Evolutionary conservation across 2,329 filamentous ascomycete genomes (phyloP).

Genomic region (Gaeumannomyces sp.): DNA sequence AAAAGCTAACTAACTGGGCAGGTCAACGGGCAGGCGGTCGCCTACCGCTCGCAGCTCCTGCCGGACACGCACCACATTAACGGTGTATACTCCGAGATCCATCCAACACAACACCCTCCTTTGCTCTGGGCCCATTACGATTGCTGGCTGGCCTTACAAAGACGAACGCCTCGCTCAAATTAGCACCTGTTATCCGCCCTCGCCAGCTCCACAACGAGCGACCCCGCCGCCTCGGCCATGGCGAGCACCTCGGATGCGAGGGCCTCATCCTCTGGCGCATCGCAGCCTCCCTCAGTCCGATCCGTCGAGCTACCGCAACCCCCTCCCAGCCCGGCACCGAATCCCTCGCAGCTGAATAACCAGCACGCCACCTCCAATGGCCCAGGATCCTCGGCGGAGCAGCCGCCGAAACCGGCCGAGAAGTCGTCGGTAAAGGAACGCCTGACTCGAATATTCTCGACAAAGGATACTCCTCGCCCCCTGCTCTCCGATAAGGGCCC

Average conservation of each 20-base stretch:
- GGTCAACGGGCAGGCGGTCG: neutral
- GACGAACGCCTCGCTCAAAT: neutral
- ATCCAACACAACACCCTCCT: neutral
- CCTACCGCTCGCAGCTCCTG: neutral
- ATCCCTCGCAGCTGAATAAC: constrained; percentile 34
- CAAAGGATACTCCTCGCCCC: constrained; percentile 39
- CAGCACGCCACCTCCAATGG: constrained; percentile 15
- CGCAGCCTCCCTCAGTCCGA: constrained; percentile 43
- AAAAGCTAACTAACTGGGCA: constrained; percentile 3
- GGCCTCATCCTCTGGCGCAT: constrained; percentile 38
- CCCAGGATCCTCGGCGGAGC: constrained; percentile 19
- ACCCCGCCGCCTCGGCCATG: constrained; percentile 18
- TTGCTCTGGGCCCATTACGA: neutral
- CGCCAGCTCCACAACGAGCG: neutral
- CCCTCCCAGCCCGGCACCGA: constrained; percentile 31
- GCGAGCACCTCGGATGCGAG: constrained; percentile 24
- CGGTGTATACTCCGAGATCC: constrained; percentile 7
- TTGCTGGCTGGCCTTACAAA: neutral
- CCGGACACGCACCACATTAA: neutral
- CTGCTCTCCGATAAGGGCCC: constrained; percentile 19
- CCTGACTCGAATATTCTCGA: constrained; percentile 59
- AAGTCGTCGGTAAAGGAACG: constrained; percentile 59
- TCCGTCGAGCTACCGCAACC: constrained; percentile 34
- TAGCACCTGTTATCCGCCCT: neutral
- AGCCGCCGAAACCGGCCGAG: constrained; percentile 36